Percentiles rank a stretch among this genome's conserved stretches.
Conservation (phyloP, 129 eudicot genomes). For the Helianthus annuus region DNA sequence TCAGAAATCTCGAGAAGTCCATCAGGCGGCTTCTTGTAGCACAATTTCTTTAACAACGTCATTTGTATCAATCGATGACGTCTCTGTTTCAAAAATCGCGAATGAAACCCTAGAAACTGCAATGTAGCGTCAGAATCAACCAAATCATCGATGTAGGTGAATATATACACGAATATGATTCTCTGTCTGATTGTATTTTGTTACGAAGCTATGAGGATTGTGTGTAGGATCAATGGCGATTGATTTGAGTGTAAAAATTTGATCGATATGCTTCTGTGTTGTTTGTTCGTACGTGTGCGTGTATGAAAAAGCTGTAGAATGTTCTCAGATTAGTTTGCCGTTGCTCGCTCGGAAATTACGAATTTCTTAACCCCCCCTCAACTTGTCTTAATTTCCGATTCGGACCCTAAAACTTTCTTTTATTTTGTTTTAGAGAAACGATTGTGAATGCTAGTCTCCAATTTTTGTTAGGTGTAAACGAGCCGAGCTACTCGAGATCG, state of each 20-base stretch:
- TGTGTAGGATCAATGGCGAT: constrained; percentile 16
- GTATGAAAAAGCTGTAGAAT: constrained; percentile 14
- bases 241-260: constrained; percentile 14
- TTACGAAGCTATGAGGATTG: constrained; percentile 16
- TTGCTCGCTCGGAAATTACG: constrained; percentile 27
- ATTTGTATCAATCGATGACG: constrained; percentile 37
- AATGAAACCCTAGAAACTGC: constrained; percentile 31
- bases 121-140: constrained; percentile 24
- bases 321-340: constrained; percentile 33
- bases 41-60: constrained; percentile 69
- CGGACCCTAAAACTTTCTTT: not conserved
- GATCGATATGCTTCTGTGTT: not conserved
- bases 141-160: constrained; percentile 22
- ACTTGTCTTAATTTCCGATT: not conserved
- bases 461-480: not conserved
- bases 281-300: not conserved
- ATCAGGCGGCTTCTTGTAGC: constrained; percentile 82
- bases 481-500: no score
- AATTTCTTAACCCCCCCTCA: constrained; percentile 9
- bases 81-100: constrained; percentile 16
- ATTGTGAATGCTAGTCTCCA: not conserved
- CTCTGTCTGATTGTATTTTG: constrained; percentile 1
- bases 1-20: constrained; percentile 87
- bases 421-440: not conserved
- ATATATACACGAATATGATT: constrained; percentile 12